Percentiles rank a stretch among this genome's conserved stretches.
phyloP scores from a whole-genome alignment of 768 basidiomycete genomes.

The Mycena vulgaris region DNA sequence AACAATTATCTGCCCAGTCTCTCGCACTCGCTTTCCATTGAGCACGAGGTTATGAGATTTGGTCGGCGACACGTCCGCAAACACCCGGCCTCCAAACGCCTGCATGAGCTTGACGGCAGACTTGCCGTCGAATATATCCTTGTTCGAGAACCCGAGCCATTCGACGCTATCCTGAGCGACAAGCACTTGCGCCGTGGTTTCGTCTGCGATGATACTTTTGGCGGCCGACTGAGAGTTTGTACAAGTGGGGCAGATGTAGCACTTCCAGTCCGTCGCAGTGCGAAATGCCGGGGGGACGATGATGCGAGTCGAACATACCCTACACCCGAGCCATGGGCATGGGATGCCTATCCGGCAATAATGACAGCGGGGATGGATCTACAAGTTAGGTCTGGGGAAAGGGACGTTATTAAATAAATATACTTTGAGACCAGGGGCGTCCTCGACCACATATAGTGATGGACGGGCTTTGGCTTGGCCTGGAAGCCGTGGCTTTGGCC shows the following conservation, averaged over 20 bases:
- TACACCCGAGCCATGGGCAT: conserved; percentile 45
- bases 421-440: background rate
- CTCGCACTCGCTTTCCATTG: conserved; percentile 15
- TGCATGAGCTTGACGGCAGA: conserved; percentile 49
- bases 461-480: too few relatives aligned
- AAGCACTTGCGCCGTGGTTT: conserved; percentile 37
- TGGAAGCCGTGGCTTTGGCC: too few relatives aligned
- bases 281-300: conserved; percentile 41
- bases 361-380: conserved; percentile 46
- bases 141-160: conserved; percentile 43
- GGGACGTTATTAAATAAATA: background rate
- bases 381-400: too few relatives aligned
- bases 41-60: conserved; percentile 4
- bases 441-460: too few relatives aligned
- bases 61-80: conserved; percentile 24
- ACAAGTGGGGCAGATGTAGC: conserved; percentile 43
- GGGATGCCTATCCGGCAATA: conserved; percentile 43
- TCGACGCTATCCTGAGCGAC: conserved; percentile 40
- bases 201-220: conserved; percentile 26
- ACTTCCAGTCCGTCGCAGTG: background rate
- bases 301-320: conserved; percentile 42
- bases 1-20: background rate
- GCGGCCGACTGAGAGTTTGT: conserved; percentile 21
- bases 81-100: conserved; percentile 38
- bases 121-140: conserved; percentile 38